phyloP scores from a whole-genome alignment of 139 green algal species.

The Coelastrella sp. region DNA sequence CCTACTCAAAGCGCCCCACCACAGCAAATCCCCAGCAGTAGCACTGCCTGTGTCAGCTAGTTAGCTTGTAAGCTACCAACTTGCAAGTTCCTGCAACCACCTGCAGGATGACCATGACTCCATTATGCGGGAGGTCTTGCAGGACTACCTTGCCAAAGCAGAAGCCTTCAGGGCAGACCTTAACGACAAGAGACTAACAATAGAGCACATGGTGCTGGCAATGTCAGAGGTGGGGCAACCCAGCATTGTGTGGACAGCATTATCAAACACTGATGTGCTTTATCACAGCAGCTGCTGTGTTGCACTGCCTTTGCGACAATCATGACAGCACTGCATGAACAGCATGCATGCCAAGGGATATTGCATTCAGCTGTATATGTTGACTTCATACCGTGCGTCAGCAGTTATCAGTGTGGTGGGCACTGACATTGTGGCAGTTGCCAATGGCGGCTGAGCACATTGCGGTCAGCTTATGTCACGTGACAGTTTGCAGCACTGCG shows the following conservation, averaged over 20 bases:
- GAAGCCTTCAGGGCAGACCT: slow-evolving; percentile 48
- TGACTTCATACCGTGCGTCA: no score
- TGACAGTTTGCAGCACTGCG: no score
- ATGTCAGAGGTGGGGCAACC: slow-evolving; percentile 76
- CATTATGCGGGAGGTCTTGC: slow-evolving; percentile 39
- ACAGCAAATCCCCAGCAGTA: not conserved
- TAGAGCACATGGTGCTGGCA: slow-evolving; percentile 95
- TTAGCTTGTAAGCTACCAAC: not conserved
- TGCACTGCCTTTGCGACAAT: no score
- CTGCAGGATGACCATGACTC: not conserved
- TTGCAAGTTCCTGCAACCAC: not conserved
- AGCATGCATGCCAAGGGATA: no score
- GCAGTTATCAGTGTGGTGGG: no score
- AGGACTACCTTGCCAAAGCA: slow-evolving; percentile 48
- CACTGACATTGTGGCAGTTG: no score
- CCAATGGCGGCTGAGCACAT: no score
- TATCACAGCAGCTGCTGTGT: not conserved
- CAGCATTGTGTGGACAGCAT: not conserved
- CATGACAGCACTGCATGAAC: no score
- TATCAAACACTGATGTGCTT: not conserved
- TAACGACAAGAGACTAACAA: slow-evolving; percentile 82
- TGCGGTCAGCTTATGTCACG: no score
- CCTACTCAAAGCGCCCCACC: not conserved
- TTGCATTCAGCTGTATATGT: no score
- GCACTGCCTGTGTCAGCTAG: not conserved